phyloP scores from a whole-genome alignment of 2,329 filamentous ascomycete species.

The Bipolaris victoriae region DNA sequence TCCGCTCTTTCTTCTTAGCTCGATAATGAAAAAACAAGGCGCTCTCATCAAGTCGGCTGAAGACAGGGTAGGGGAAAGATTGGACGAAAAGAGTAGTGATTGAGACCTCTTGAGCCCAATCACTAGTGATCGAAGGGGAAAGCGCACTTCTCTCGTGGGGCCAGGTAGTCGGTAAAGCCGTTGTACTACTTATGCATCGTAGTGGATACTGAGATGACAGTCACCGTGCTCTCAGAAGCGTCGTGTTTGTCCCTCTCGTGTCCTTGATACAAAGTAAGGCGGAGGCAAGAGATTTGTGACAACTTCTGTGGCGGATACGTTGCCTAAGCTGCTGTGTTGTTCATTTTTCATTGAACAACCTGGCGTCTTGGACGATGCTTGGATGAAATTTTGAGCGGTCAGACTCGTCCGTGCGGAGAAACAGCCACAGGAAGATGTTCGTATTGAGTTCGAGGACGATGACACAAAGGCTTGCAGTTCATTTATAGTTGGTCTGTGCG shows the following conservation, averaged over 20 bases:
- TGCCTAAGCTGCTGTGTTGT: neutral
- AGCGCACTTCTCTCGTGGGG: conserved; percentile 8
- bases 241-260: neutral
- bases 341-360: conserved; percentile 7
- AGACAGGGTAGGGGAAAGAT: conserved; percentile 6
- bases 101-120: conserved; percentile 10
- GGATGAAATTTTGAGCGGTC: conserved; percentile 6
- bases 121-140: conserved; percentile 1
- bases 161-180: conserved; percentile 10
- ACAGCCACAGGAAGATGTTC: conserved; percentile 3
- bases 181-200: conserved; percentile 8
- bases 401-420: conserved; percentile 2
- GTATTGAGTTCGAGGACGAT: conserved; percentile 3
- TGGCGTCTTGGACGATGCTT: conserved; percentile 6
- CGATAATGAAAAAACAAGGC: conserved; percentile 10
- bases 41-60: conserved; percentile 11
- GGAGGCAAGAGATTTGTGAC: conserved; percentile 2
- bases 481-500: conserved; percentile 7
- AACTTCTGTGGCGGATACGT: conserved; percentile 9
- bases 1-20: conserved; percentile 7
- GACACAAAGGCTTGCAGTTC: conserved; percentile 10
- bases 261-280: neutral
- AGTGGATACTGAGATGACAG: conserved; percentile 9
- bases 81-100: conserved; percentile 3
- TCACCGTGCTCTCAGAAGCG: conserved; percentile 3